Conservation (phyloP, 352 stramenopile species). For the Globisporangium recalcitrans region DNA sequence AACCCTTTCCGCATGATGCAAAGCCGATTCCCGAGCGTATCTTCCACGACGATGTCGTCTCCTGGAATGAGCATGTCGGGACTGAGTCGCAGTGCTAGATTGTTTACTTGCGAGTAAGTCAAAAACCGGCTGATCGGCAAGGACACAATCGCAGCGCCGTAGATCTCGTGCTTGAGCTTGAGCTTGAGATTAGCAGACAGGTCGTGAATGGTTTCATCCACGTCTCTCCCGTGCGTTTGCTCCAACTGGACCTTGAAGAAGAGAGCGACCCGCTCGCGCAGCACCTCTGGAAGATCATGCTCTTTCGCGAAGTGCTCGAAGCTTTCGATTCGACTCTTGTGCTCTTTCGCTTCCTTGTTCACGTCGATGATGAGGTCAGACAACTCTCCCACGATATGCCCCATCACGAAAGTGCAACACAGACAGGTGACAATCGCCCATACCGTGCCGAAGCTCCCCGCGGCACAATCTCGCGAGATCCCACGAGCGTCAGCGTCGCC, state of each 20-base stretch:
- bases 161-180: constrained; percentile 73
- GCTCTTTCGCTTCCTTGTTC: constrained; percentile 66
- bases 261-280: constrained; percentile 47
- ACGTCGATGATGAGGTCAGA: constrained; percentile 73
- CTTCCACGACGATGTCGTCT: constrained; percentile 54
- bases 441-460: constrained; percentile 36
- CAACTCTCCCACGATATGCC: constrained; percentile 64
- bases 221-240: constrained; percentile 38
- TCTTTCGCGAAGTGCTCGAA: constrained; percentile 76
- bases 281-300: constrained; percentile 34
- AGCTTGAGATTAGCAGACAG: constrained; percentile 63
- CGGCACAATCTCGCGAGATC: constrained; percentile 52
- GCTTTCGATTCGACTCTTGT: constrained; percentile 60
- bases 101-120: constrained; percentile 54
- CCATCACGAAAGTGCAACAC: constrained; percentile 68
- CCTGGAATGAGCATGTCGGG: constrained; percentile 69
- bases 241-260: constrained; percentile 64
- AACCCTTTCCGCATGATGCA: constrained; percentile 54
- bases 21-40: constrained; percentile 48
- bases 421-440: constrained; percentile 60
- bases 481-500: constrained; percentile 55
- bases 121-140: constrained; percentile 61
- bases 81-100: constrained; percentile 51
- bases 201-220: constrained; percentile 49
- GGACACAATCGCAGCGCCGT: constrained; percentile 38